A percentile compares a stretch with the other conserved stretches of the same genome.
These are phyloP conservation scores for Kernera saxatilis DNA, from an alignment of 345 rosid genomes.

Conservation along the genomic window DNA sequence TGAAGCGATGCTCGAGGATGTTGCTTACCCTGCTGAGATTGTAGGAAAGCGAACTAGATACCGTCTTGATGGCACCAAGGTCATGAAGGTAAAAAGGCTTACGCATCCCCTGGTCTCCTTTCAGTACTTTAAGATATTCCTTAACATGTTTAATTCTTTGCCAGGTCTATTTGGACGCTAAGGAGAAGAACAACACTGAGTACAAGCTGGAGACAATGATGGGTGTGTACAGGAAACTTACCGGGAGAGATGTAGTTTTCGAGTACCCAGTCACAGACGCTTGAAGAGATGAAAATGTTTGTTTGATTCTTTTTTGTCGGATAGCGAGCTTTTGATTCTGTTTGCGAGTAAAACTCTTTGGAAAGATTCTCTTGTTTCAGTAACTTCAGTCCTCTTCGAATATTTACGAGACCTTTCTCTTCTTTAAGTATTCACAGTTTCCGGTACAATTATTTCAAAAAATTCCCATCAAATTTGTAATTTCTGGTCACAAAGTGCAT, in stretches of 20 bases:
- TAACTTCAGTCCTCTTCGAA: not conserved
- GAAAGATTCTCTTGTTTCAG: not conserved
- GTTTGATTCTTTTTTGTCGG: constrained; percentile 18
- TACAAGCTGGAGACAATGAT: constrained; percentile 72
- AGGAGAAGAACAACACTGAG: constrained; percentile 76
- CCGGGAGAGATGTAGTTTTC: constrained; percentile 81
- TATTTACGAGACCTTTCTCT: not conserved
- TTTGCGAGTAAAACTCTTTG: not conserved
- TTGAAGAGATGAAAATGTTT: constrained; percentile 31
- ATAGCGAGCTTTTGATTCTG: constrained; percentile 7
- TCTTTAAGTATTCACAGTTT: not conserved
- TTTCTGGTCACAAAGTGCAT: not conserved
- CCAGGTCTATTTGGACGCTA: constrained; percentile 71
- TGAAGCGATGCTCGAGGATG: constrained; percentile 79
- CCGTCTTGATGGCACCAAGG: constrained; percentile 74
- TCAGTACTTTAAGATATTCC: not conserved
- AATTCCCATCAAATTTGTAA: not conserved
- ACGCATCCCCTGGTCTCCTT: not conserved
- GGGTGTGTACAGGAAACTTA: constrained; percentile 81
- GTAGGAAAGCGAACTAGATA: constrained; percentile 80
- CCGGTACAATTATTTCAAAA: not conserved
- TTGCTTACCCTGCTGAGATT: constrained; percentile 85
- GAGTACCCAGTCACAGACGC: constrained; percentile 64
- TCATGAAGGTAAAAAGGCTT: constrained; percentile 45
- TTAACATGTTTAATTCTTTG: not conserved